These are phyloP conservation scores for Lycium barbarum DNA, from an alignment of 257 asterid genomes.

Conservation along the genomic window DNA sequence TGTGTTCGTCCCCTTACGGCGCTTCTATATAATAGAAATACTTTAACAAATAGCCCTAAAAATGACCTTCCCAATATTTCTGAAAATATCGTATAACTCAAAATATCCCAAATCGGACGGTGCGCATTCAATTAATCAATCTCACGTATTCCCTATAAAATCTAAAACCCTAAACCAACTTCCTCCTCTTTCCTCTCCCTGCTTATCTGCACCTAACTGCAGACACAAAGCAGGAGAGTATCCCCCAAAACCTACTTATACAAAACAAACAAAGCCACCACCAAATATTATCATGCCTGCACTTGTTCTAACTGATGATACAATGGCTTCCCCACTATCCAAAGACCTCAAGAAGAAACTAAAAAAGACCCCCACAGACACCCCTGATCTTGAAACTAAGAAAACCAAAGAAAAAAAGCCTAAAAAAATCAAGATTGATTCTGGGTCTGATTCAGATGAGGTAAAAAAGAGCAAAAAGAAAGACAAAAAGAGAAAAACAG, in stretches of 20 bases:
- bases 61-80: too few relatives aligned
- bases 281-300: conserved; percentile 15
- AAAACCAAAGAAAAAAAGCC: conserved; percentile 23
- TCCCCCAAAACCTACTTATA: neutral
- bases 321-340: conserved; percentile 13
- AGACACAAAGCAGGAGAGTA: neutral
- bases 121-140: neutral
- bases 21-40: too few relatives aligned
- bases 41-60: too few relatives aligned
- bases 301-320: conserved; percentile 15
- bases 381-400: conserved; percentile 14
- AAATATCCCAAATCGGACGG: neutral
- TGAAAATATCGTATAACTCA: too few relatives aligned
- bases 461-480: conserved; percentile 13
- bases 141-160: neutral
- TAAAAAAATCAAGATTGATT: conserved; percentile 18
- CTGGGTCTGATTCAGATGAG: conserved; percentile 25
- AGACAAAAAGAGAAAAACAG: conserved; percentile 28
- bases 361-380: conserved; percentile 5
- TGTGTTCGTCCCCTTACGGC: too few relatives aligned
- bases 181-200: conserved; percentile 28
- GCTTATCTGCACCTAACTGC: conserved; percentile 14
- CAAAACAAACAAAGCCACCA: neutral
- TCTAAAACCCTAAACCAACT: neutral
- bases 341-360: neutral